Conservation (phyloP, 352 stramenopile species). For the Globisporangium iwayamae region DNA sequence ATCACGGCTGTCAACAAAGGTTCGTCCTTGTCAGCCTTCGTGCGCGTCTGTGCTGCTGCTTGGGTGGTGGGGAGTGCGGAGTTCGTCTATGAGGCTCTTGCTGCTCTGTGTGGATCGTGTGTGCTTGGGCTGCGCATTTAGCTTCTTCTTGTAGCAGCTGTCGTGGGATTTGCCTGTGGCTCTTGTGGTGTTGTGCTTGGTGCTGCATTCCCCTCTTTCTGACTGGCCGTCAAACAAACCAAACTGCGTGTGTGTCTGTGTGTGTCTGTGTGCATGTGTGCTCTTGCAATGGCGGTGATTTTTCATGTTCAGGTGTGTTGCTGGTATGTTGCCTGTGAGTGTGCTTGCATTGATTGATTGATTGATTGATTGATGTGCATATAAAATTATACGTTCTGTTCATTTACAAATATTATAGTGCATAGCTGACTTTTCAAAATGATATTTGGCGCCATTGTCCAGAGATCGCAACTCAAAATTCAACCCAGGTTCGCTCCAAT, state of each 20-base stretch:
- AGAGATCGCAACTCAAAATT: not conserved
- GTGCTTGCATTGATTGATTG: too few species aligned
- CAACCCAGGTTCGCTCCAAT: not conserved
- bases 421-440: not conserved
- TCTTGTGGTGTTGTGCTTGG: not conserved
- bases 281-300: not conserved
- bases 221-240: slow-evolving; percentile 5
- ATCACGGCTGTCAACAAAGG: slow-evolving; percentile 69
- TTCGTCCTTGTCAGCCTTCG: slow-evolving; percentile 48
- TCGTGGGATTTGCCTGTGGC: not conserved
- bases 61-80: not conserved
- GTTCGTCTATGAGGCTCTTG: not conserved
- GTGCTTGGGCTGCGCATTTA: not conserved
- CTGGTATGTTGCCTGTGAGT: not conserved
- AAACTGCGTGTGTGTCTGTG: not conserved
- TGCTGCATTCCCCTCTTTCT: not conserved
- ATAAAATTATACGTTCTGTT: not conserved
- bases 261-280: not conserved
- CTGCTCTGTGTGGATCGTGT: not conserved
- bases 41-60: not conserved
- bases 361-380: not conserved
- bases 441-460: slow-evolving; percentile 4
- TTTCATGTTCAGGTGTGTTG: not conserved
- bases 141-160: not conserved
- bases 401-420: too few species aligned